Base-by-base conservation (phyloP, 768 basidiomycete genomes). In the Leccinum incarnatum region DNA sequence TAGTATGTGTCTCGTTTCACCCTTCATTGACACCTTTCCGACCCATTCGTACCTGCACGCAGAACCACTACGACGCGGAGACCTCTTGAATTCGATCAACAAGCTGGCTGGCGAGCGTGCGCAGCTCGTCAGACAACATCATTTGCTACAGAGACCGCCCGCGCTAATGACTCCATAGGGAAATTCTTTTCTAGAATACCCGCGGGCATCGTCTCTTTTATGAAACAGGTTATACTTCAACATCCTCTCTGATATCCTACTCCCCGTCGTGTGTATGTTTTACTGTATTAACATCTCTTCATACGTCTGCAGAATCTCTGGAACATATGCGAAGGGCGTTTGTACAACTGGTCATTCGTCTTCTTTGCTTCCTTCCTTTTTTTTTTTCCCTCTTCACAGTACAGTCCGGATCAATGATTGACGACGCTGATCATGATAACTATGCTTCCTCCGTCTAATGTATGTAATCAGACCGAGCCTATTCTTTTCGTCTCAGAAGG, bases 31-130 rank as follows among this genome's bases (percentile, higher is more conserved):
- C 17, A 46, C 27, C 11, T 46, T 14, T 19, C 45, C 60, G 54
- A 67, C 53, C 53, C 34, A 15, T n/a, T 54, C 12, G 29, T 47
- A 0, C 15, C 23, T n/a, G 14, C 7, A 14, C 59, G 23, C 62
- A 91, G 90, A 93, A 78, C 91, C 91, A 1, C 70, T 93, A 50
- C 83, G 91, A 56, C 84, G 91, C 47, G 87, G 83, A 6, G 91
- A 93, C 67, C 81, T 93, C 7, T 73, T 91, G 59, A 92, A 92
- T 58, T 84, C 90, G 15, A 93, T 93, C 69, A 87, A 87, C 68
- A 89, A 89, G 72, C 82, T 92, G 50, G 89, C 87, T 14, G 80
- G 84, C 58, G 88, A 89, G 69, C 82, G 85, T 9, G 75, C 71
- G n/a, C 70, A 72, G 40, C 59, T 68, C 37, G 53, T 61, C 36